A percentile compares a stretch with the other conserved stretches of the same genome.
Conservation (phyloP, 192 early-diverging fungal genomes). For the Podila epicladia region DNA sequence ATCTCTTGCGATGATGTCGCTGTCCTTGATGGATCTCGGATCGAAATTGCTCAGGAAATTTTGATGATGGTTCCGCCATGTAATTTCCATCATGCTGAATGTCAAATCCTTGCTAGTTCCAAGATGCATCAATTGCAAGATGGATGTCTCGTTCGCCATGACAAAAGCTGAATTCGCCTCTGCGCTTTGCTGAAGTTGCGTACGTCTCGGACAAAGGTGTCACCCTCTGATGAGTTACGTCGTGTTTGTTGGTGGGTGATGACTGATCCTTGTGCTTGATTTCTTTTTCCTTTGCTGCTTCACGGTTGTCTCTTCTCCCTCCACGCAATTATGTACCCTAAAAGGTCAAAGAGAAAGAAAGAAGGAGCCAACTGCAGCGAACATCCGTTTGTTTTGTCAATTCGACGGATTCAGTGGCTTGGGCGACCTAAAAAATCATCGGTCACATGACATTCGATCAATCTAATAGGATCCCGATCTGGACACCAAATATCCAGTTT, state of each 20-base stretch:
- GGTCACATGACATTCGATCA: too few species aligned
- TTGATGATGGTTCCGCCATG: constrained; percentile 25
- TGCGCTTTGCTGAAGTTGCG: neutral
- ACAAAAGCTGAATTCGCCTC: too few species aligned
- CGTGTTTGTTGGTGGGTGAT: neutral
- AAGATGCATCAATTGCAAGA: neutral
- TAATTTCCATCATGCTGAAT: neutral
- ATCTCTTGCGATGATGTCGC: too few species aligned
- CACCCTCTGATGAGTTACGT: neutral
- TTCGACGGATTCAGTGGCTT: constrained; percentile 2
- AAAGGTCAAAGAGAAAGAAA: constrained; percentile 53
- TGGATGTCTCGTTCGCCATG: neutral
- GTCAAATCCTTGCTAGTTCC: neutral
- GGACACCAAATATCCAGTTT: too few species aligned
- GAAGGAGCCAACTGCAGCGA: constrained; percentile 16
- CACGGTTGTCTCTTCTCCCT: constrained; percentile 6
- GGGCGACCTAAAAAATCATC: neutral
- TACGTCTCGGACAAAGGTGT: neutral
- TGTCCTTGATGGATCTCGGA: too few species aligned
- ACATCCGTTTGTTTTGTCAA: constrained; percentile 3
- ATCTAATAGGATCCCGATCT: too few species aligned
- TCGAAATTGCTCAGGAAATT: too few species aligned
- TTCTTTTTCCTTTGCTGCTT: neutral
- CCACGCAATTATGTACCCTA: constrained; percentile 34
- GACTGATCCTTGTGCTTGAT: neutral